Evolutionary conservation across 768 basidiomycete species (phyloP).

Genomic region (Suillus decipiens): DNA sequence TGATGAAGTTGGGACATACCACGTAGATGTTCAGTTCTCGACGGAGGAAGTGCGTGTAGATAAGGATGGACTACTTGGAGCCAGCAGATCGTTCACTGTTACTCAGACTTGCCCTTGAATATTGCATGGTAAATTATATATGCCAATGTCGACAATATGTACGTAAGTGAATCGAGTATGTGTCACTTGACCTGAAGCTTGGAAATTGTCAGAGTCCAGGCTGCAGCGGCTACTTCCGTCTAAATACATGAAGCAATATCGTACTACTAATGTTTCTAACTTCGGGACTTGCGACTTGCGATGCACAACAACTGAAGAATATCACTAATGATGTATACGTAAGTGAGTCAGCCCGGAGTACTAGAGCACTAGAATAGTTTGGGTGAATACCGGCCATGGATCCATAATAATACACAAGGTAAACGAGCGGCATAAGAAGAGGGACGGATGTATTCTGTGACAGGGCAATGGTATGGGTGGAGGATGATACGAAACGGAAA

Average conservation of each 20-base stretch:
- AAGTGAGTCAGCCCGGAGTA: conserved; percentile 4
- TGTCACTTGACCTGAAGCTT: background rate
- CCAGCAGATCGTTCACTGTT: conserved; percentile 22
- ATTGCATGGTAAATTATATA: background rate
- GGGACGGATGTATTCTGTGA: conserved; percentile 3
- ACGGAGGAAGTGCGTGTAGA: conserved; percentile 62
- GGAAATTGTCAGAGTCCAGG: background rate
- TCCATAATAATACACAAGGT: conserved; percentile 12
- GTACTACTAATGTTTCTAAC: background rate
- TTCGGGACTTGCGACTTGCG: background rate
- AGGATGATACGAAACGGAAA: background rate
- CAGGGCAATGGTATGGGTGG: background rate
- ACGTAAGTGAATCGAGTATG: background rate
- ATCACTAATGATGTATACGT: conserved; percentile 15
- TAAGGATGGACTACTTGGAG: conserved; percentile 33
- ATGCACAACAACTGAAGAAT: conserved; percentile 8
- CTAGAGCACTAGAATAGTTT: conserved; percentile 11
- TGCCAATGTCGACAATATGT: conserved; percentile 4
- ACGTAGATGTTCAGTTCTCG: conserved; percentile 48
- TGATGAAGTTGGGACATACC: conserved; percentile 43
- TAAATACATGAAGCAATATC: background rate
- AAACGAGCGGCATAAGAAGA: conserved; percentile 14
- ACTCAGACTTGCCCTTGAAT: conserved; percentile 2
- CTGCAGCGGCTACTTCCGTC: background rate
- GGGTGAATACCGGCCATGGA: conserved; percentile 9